A percentile compares a stretch with the other conserved stretches of the same genome.
Conservation (phyloP, 2,329 filamentous ascomycete species). For the Tolypocladium album region DNA sequence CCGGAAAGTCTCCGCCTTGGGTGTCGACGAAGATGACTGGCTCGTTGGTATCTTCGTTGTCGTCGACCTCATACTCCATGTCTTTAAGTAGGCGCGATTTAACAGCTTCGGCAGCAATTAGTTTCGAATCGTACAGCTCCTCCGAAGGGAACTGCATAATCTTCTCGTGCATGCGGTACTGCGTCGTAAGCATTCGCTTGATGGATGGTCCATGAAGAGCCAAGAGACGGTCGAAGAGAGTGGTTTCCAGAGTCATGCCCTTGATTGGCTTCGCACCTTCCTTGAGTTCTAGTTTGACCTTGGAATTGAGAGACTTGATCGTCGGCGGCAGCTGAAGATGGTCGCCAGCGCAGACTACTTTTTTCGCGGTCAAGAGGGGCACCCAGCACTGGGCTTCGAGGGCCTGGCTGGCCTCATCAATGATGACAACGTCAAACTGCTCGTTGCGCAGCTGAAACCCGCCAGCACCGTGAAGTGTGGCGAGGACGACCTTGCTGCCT, state of each 20-base stretch:
- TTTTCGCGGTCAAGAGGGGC: constrained; percentile 66
- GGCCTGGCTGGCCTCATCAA: constrained; percentile 93
- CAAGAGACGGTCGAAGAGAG: constrained; percentile 83
- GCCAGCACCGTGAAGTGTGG: constrained; percentile 86
- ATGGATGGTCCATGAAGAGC: constrained; percentile 69
- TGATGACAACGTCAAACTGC: constrained; percentile 84
- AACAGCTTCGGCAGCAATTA: constrained; percentile 73
- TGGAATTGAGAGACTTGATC: constrained; percentile 66
- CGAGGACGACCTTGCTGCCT: constrained; percentile 77
- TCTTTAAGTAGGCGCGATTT: constrained; percentile 64
- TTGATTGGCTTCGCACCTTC: constrained; percentile 29
- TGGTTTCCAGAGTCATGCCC: constrained; percentile 66
- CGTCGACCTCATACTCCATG: constrained; percentile 64
- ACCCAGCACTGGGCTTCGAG: constrained; percentile 98
- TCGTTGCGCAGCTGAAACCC: constrained; percentile 71
- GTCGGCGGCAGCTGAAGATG: constrained; percentile 91
- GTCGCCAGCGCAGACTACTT: constrained; percentile 86
- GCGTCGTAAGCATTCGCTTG: constrained; percentile 90
- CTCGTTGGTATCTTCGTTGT: constrained; percentile 78
- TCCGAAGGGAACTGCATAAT: constrained; percentile 94
- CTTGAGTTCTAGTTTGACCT: constrained; percentile 27
- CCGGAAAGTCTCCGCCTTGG: constrained; percentile 84
- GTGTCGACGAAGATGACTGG: constrained; percentile 93
- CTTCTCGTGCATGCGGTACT: constrained; percentile 94
- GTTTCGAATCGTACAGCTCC: constrained; percentile 72